A percentile compares a stretch with the other conserved stretches of the same genome.
Evolutionary conservation across 768 basidiomycete species (phyloP).

Genomic region (Royoungia palumana): DNA sequence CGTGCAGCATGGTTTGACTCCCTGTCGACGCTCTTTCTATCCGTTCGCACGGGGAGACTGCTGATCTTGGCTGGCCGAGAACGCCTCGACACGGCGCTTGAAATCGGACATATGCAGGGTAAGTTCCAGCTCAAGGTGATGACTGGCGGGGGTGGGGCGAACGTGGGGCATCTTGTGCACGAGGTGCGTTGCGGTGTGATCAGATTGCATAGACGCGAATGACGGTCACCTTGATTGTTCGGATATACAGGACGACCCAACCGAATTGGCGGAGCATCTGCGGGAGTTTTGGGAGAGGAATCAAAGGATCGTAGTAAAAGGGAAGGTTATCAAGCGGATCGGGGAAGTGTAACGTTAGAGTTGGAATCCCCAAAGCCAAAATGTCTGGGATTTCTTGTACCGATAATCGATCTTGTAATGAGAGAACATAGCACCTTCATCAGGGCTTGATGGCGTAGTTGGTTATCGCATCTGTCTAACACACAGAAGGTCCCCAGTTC

Average conservation of each 20-base stretch:
- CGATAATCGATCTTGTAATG: too few relatives aligned
- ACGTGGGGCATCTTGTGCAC: constrained; percentile 89
- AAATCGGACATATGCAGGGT: constrained; percentile 96
- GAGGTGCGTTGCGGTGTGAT: constrained; percentile 50
- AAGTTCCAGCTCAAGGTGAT: constrained; percentile 95
- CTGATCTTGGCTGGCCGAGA: constrained; percentile 93
- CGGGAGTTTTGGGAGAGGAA: constrained; percentile 92
- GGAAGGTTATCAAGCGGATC: constrained; percentile 47
- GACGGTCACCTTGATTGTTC: too few relatives aligned
- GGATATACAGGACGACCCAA: constrained; percentile 74
- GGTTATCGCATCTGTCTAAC: constrained; percentile 84
- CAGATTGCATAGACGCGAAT: neutral
- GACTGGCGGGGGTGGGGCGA: constrained; percentile 38
- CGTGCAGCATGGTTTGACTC: constrained; percentile 86
- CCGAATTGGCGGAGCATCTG: constrained; percentile 70
- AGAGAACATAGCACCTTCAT: too few relatives aligned
- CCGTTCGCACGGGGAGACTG: constrained; percentile 74
- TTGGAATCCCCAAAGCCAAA: neutral
- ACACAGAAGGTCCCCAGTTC: constrained; percentile 76
- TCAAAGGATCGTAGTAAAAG: constrained; percentile 62
- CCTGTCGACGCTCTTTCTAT: constrained; percentile 76
- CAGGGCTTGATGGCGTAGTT: constrained; percentile 61
- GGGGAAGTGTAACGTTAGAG: constrained; percentile 39
- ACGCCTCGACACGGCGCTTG: constrained; percentile 85
- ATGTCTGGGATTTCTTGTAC: neutral